These are phyloP conservation scores for Fusarium sp. DNA, from an alignment of 2,329 filamentous ascomycete species.

Conservation along the genomic window DNA sequence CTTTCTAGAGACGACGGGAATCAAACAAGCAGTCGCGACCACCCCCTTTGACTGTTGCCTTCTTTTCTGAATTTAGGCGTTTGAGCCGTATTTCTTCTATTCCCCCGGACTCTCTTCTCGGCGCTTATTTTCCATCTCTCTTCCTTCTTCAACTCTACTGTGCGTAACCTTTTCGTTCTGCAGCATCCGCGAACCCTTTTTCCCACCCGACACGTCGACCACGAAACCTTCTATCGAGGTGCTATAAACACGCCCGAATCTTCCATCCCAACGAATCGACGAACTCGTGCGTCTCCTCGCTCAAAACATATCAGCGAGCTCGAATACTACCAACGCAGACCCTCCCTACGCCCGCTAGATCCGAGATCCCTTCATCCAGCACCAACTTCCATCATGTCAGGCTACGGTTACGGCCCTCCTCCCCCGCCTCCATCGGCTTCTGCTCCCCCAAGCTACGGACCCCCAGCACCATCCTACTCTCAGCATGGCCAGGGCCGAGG, in stretches of 20 bases:
- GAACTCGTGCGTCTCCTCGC: neutral
- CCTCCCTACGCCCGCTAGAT: neutral
- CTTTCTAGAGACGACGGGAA: constrained; percentile 18
- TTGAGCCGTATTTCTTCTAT: neutral
- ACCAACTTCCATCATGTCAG: constrained; percentile 51
- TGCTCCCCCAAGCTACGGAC: constrained; percentile 51
- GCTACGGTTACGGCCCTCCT: constrained; percentile 65
- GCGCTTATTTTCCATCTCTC: neutral
- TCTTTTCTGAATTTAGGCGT: neutral
- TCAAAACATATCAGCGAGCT: neutral
- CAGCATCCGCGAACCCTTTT: neutral
- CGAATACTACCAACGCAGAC: neutral
- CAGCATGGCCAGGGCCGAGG: constrained; percentile 51
- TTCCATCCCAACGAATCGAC: neutral
- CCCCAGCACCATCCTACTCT: constrained; percentile 52
- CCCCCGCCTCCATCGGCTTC: constrained; percentile 58
- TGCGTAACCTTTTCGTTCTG: neutral
- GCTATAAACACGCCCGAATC: neutral
- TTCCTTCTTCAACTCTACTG: neutral
- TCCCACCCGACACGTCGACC: neutral
- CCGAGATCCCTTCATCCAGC: neutral
- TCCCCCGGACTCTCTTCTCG: neutral
- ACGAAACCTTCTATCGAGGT: neutral
- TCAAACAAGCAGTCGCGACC: constrained; percentile 9
- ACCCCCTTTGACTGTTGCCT: neutral